Conservation (phyloP, 345 rosid species). For the Linum usitatissimum region DNA sequence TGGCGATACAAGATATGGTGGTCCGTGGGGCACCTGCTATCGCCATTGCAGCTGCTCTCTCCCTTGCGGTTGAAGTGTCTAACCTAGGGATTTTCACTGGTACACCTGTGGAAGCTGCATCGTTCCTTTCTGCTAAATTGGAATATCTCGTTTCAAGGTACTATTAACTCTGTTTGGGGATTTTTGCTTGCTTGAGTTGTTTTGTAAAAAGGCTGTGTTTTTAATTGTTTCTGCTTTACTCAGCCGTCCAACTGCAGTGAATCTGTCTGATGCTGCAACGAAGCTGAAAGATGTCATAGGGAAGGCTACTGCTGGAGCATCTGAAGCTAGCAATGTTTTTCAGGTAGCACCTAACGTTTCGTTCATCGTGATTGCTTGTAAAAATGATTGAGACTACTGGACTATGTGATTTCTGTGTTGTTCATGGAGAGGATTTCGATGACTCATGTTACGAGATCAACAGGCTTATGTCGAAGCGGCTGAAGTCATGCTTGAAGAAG, state of each 20-base stretch:
- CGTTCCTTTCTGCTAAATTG: conserved; percentile 40
- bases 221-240: conserved; percentile 4
- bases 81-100: conserved; percentile 44
- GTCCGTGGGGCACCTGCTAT: conserved; percentile 99
- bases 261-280: conserved; percentile 82
- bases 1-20: conserved; percentile 84
- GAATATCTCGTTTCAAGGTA: conserved; percentile 81
- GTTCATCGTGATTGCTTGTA: neutral
- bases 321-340: conserved; percentile 36
- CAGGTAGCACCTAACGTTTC: conserved; percentile 27
- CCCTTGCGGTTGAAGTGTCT: conserved; percentile 80
- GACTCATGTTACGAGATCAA: neutral
- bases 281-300: conserved; percentile 55
- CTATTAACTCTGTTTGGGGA: neutral
- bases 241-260: conserved; percentile 86
- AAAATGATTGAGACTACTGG: neutral
- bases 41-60: conserved; percentile 85
- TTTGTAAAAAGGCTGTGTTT: neutral
- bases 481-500: conserved; percentile 75
- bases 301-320: conserved; percentile 32
- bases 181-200: neutral
- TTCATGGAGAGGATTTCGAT: neutral
- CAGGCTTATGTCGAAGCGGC: conserved; percentile 76
- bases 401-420: neutral
- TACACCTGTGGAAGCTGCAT: conserved; percentile 43